phyloP scores from a whole-genome alignment of 1,284 basidiomycete species.

The Heterobasidion parviporum region DNA sequence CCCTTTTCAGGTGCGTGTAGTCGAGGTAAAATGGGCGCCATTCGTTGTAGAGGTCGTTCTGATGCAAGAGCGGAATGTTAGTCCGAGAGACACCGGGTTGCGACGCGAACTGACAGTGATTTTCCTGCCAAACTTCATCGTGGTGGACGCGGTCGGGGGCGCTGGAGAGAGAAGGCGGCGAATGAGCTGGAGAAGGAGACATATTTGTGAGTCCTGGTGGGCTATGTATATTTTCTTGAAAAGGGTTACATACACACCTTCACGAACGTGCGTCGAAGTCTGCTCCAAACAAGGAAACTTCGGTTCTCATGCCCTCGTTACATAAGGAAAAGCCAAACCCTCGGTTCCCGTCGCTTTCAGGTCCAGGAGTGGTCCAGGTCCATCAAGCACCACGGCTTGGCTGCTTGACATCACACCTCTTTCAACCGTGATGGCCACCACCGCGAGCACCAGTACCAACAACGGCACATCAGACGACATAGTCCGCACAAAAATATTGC shows the following conservation, averaged over 20 bases:
- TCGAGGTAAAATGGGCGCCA: conserved; percentile 89
- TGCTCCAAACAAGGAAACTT: neutral
- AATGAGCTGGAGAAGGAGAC: neutral
- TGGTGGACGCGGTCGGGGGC: neutral
- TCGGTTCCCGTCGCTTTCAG: too few species aligned
- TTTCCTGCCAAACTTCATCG: conserved; percentile 87
- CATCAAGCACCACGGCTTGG: neutral
- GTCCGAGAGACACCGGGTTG: conserved; percentile 1
- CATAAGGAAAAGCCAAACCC: too few species aligned
- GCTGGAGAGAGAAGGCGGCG: neutral
- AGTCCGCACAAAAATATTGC: conserved; percentile 61
- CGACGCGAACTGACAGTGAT: conserved; percentile 57
- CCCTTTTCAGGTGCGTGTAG: conserved; percentile 84
- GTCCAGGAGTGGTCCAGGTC: too few species aligned
- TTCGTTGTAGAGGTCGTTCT: conserved; percentile 84
- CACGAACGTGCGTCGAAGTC: neutral
- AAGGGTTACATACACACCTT: neutral
- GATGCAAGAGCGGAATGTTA: conserved; percentile 3
- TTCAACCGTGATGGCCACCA: too few species aligned
- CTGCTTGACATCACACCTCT: neutral
- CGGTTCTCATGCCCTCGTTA: too few species aligned
- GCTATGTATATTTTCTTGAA: neutral
- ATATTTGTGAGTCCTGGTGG: neutral
- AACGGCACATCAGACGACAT: neutral
- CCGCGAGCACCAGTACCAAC: too few species aligned